phyloP scores from a whole-genome alignment of 208 protist species.

The Phytomonas sp. region DNA sequence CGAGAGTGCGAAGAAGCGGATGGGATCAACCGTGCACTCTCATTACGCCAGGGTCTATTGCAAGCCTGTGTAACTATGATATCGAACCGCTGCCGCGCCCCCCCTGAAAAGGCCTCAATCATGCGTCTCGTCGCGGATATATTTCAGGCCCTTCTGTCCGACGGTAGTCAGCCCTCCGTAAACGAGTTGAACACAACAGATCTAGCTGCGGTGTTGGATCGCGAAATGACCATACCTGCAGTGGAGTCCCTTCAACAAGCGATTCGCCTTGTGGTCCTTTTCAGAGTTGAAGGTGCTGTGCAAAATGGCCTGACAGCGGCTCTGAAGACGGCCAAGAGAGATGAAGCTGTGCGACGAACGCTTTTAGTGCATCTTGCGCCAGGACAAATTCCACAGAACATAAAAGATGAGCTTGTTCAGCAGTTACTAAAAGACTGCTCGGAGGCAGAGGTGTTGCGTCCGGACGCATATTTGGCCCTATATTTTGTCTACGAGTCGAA shows the following conservation, averaged over 20 bases:
- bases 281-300: slow-evolving; percentile 35
- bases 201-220: slow-evolving; percentile 34
- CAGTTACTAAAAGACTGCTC: slow-evolving; percentile 61
- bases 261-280: slow-evolving; percentile 40
- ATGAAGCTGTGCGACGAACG: slow-evolving; percentile 46
- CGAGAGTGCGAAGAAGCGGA: background rate
- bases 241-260: slow-evolving; percentile 46
- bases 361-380: slow-evolving; percentile 56
- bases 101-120: slow-evolving; percentile 62
- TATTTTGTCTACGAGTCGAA: slow-evolving; percentile 16
- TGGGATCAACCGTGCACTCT: background rate
- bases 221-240: slow-evolving; percentile 58
- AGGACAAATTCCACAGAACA: slow-evolving; percentile 23
- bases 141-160: slow-evolving; percentile 23
- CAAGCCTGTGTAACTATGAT: slow-evolving; percentile 39
- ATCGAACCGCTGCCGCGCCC: slow-evolving; percentile 49
- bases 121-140: slow-evolving; percentile 50
- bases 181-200: slow-evolving; percentile 10
- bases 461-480: slow-evolving; percentile 79
- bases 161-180: slow-evolving; percentile 4
- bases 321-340: slow-evolving; percentile 43
- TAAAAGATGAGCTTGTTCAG: slow-evolving; percentile 28
- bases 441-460: slow-evolving; percentile 63
- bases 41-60: slow-evolving; percentile 17
- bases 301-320: slow-evolving; percentile 40